phyloP scores from a whole-genome alignment of 768 basidiomycete genomes.

The Mycena chlorophos region DNA sequence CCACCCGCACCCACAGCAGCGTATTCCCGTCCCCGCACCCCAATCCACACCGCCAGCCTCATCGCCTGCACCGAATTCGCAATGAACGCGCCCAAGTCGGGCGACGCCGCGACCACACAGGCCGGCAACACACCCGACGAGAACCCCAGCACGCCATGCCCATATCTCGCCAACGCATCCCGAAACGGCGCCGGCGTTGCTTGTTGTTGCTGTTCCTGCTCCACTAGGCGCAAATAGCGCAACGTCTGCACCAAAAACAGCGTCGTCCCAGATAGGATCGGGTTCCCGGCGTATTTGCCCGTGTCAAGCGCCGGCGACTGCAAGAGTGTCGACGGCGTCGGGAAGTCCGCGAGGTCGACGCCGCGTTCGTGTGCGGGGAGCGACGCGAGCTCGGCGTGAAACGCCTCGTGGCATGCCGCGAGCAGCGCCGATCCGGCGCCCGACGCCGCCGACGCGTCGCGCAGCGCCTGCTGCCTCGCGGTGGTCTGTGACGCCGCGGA shows the following conservation, averaged over 20 bases:
- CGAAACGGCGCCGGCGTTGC: conserved; percentile 24
- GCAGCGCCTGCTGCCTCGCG: conserved; percentile 37
- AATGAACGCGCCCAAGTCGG: conserved; percentile 34
- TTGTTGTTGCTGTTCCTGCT: conserved; percentile 15
- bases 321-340: conserved; percentile 40
- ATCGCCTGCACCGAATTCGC: conserved; percentile 37
- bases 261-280: conserved; percentile 45
- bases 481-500: conserved; percentile 29
- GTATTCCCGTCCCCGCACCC: conserved; percentile 40
- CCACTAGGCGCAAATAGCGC: conserved; percentile 50
- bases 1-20: conserved; percentile 8
- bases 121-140: conserved; percentile 48
- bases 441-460: conserved; percentile 44
- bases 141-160: conserved; percentile 41
- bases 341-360: conserved; percentile 49
- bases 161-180: conserved; percentile 27
- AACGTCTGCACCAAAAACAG: conserved; percentile 55
- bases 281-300: conserved; percentile 37
- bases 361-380: conserved; percentile 40
- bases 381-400: conserved; percentile 49
- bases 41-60: conserved; percentile 45
- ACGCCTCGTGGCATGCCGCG: conserved; percentile 50
- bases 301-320: conserved; percentile 32
- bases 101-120: conserved; percentile 42
- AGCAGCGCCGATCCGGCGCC: conserved; percentile 46